phyloP scores from a whole-genome alignment of 108 stramenopile species.

The Craspedostauros australis region DNA sequence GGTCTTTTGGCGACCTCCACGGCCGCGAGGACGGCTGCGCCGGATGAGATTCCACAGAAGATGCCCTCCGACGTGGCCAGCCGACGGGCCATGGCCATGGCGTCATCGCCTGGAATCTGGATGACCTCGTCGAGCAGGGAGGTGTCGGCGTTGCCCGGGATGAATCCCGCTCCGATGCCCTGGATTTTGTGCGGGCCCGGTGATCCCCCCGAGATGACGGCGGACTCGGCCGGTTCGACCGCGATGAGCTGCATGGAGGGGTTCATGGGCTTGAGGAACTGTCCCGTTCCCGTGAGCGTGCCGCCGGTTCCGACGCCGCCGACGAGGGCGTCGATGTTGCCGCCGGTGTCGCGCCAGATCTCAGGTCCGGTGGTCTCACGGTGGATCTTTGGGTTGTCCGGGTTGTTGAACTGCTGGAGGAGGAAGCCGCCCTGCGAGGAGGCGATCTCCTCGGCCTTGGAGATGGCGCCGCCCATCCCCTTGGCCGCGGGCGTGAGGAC shows the following conservation, averaged over 20 bases:
- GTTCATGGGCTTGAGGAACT: slow-evolving; percentile 67
- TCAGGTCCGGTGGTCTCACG: slow-evolving; percentile 82
- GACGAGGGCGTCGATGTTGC: slow-evolving; percentile 62
- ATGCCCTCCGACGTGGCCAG: slow-evolving; percentile 57
- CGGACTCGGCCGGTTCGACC: slow-evolving; percentile 67
- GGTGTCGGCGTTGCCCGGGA: slow-evolving; percentile 60
- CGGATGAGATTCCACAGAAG: slow-evolving; percentile 56
- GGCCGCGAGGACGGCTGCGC: slow-evolving; percentile 72
- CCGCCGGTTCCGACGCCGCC: slow-evolving; percentile 79
- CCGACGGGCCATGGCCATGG: slow-evolving; percentile 52
- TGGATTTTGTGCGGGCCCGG: slow-evolving; percentile 76
- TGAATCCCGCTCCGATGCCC: slow-evolving; percentile 71
- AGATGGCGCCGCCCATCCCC: slow-evolving; percentile 61
- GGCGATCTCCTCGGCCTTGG: slow-evolving; percentile 76
- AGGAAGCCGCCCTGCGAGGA: slow-evolving; percentile 43
- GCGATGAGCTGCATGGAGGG: slow-evolving; percentile 54
- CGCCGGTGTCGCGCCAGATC: slow-evolving; percentile 71
- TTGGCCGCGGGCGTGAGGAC: slow-evolving; percentile 69
- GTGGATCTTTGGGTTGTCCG: slow-evolving; percentile 76
- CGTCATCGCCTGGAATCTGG: slow-evolving; percentile 58
- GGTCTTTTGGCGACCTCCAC: slow-evolving; percentile 56
- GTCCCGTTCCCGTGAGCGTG: slow-evolving; percentile 59
- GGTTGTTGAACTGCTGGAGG: slow-evolving; percentile 79
- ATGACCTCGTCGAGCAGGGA: slow-evolving; percentile 62
- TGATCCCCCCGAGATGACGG: slow-evolving; percentile 50